Evolutionary conservation across 2,329 filamentous ascomycete species (phyloP), one percentile per base, ranked within the genome.

Genomic region (Bimuria novae-zelandiae): DNA sequence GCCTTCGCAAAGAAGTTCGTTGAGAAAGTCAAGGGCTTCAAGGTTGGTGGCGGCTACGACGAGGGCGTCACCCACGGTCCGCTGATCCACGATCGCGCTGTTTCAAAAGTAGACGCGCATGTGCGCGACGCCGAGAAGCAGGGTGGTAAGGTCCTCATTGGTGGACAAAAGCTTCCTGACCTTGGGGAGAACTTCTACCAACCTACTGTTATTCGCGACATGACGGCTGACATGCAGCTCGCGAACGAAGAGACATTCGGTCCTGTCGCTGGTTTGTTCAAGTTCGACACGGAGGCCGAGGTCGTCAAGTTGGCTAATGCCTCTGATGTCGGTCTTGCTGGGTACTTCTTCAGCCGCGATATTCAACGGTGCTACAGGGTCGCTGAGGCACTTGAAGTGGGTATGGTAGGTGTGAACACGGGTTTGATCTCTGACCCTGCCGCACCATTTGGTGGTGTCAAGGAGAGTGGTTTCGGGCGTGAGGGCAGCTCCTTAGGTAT

Each of bases 201-300:
- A 67, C 91, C 90, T 2, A 97, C 94, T 0, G 89, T 97, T 36
- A 85, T 99, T 55, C 87, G 89, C 8, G 89, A 89, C 57, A 93
- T 96, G 87, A 96, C 82, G 10, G 79, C 82, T 52, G 86, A 92
- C 36, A 97, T 97, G 94, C 82, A 84, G 54, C 82, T 97, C 62
- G 87, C 90, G 4, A 79, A 79, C 1, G 93, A 97, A 75, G 94
- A 99, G 80, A 99, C 93, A 0, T 99, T 99, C 71, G 94, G 94
- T 0, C 94, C 94, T 2, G 89, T 97, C 0, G 93, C 92, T 0
- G 93, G 89, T 0, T 76, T 97, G 12, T 97, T 97, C 79, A 83
- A 86, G 43, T 99, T 97, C 70, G 84, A 90, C 41, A 91, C 88
- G 0, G 94, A 97, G 76, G 87, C 89, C 48, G 92, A 97, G 67